Evolutionary conservation across 345 rosid genomes (phyloP), one percentile per base, ranked within the genome.

Genomic region (Lumnitzera littorea): DNA sequence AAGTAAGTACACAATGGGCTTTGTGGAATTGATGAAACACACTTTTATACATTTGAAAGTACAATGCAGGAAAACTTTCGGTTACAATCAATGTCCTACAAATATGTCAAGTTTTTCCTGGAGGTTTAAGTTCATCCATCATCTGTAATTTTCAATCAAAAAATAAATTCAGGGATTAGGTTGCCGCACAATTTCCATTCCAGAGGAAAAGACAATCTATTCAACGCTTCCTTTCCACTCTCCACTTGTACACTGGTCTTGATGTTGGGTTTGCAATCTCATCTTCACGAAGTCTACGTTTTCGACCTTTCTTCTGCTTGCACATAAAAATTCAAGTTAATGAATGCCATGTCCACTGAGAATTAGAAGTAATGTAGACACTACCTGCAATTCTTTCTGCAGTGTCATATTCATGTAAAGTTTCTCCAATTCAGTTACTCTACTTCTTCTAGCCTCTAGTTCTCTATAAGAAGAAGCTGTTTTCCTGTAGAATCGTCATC

Each of bases 341-440:
- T 9, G 27, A 14, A 66, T 24, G 24, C 50, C 43, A 36, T 36
- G 43, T 36, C 9, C 5, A 36, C 11, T 36, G 11, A 36, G 11
- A 36, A 36, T 36, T 36, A 36, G 10, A 36, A 36, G 43, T 36
- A 36, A 36, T 6, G 3, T 9, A 5, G 11, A 9, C 7, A 9
- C 10, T 75, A 85, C 97, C 88, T 92, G 96, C 46, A 89, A 69
- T 73, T 89, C 98, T 74, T 82, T 85, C 65, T 89, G 79, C 83
- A 87, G 49, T 41, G 84, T 56, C 98, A 89, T 87, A 12, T 85
- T 90, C 79, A 62, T 70, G 60, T 89, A 82, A 52, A 87, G n/a
- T 60, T 84, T 89, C 70, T 84, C 89, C 76, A 89, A 67, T 48
- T 84, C 81, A 14, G 76, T 72, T 10, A 73, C 87, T 71, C 96